Conservation (phyloP, 1,284 basidiomycete genomes). For the Tilletia indica region DNA sequence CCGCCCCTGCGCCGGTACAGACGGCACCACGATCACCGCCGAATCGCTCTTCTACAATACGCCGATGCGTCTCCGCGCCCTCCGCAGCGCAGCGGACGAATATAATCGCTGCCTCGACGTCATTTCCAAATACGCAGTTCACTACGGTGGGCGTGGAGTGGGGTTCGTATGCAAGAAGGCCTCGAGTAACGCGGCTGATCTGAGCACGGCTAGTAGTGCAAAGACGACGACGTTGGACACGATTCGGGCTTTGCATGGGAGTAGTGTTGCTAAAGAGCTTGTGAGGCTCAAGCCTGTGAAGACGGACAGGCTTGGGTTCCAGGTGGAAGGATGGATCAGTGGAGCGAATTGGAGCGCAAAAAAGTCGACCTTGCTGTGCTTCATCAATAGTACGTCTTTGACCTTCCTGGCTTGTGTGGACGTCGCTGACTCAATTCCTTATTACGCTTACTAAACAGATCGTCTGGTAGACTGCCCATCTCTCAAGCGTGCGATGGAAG, state of each 20-base stretch:
- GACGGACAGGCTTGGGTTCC: slow-evolving; percentile 32
- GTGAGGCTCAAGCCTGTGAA: slow-evolving; percentile 58
- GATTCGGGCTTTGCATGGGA: slow-evolving; percentile 79
- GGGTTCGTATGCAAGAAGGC: slow-evolving; percentile 68
- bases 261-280: slow-evolving; percentile 77
- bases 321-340: slow-evolving; percentile 70
- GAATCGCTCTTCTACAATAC: slow-evolving; percentile 96
- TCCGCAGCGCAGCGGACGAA: slow-evolving; percentile 84
- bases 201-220: slow-evolving; percentile 71
- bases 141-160: slow-evolving; percentile 61
- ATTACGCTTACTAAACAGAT: slow-evolving; percentile 63
- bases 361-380: slow-evolving; percentile 80
- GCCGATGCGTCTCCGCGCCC: slow-evolving; percentile 79
- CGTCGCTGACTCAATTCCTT: background rate
- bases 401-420: background rate
- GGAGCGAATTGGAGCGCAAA: slow-evolving; percentile 87
- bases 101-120: slow-evolving; percentile 89
- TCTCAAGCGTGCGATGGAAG: slow-evolving; percentile 83
- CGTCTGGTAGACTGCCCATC: slow-evolving; percentile 86
- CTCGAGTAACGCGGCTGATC: slow-evolving; percentile 60
- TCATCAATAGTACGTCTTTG: slow-evolving; percentile 81
- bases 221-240: slow-evolving; percentile 67
- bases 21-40: slow-evolving; percentile 89
- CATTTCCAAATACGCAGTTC: slow-evolving; percentile 79
- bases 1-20: slow-evolving; percentile 85